These are phyloP conservation scores for Coniochaeta sp. DNA, from an alignment of 2,329 filamentous ascomycete species.

Conservation along the genomic window DNA sequence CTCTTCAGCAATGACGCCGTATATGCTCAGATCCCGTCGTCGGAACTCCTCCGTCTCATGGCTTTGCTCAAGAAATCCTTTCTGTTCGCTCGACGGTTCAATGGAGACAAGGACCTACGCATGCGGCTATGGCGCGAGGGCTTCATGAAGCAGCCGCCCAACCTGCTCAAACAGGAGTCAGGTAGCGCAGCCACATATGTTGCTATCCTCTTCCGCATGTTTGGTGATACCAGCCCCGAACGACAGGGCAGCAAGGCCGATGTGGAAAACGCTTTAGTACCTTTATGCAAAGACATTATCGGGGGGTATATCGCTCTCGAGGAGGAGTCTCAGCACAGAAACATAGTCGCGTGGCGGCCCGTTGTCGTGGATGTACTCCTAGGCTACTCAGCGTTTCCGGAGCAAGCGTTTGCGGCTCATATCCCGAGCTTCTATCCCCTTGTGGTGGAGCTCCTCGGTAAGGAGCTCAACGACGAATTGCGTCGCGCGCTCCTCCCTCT, in stretches of 20 bases:
- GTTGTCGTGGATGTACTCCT: conserved; percentile 96
- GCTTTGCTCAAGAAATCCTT: conserved; percentile 90
- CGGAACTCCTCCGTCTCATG: conserved; percentile 88
- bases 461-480: conserved; percentile 75
- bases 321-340: conserved; percentile 93
- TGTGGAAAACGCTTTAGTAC: conserved; percentile 86
- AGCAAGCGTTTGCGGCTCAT: conserved; percentile 71
- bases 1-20: conserved; percentile 96
- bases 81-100: conserved; percentile 94
- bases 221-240: conserved; percentile 79
- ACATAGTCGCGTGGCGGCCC: conserved; percentile 93
- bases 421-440: conserved; percentile 81
- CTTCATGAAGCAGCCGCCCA: conserved; percentile 99
- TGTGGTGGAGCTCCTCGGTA: conserved; percentile 71
- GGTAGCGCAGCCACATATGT: conserved; percentile 93
- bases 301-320: conserved; percentile 77
- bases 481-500: conserved; percentile 70
- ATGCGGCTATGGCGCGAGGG: conserved; percentile 94
- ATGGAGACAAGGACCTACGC: conserved; percentile 90
- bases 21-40: conserved; percentile 85
- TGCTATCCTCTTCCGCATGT: conserved; percentile 94
- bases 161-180: conserved; percentile 92
- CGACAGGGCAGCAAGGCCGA: conserved; percentile 70
- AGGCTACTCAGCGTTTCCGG: conserved; percentile 79
- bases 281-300: conserved; percentile 92